phyloP scores from a whole-genome alignment of 139 green algal genomes.

The Deuterostichococcus epilithicus region DNA sequence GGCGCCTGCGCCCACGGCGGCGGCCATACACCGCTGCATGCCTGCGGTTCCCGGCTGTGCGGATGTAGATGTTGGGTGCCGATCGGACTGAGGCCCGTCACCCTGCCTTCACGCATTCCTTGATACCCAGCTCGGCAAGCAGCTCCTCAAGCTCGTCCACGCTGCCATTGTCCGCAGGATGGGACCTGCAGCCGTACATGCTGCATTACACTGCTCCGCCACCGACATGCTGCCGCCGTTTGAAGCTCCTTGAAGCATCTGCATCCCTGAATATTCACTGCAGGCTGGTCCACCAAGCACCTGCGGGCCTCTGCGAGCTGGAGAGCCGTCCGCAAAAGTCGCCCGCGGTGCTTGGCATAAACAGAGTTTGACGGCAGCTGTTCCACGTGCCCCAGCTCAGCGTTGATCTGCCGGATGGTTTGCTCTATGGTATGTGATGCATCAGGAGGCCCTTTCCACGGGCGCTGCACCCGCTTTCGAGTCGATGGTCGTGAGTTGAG shows the following conservation, averaged over 20 bases:
- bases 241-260: no score
- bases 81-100: neutral
- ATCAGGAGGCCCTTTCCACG: neutral
- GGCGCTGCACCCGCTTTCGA: no score
- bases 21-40: neutral
- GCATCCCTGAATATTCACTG: no score
- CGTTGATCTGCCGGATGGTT: neutral
- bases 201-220: no score
- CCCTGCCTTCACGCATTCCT: neutral
- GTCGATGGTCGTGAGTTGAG: no score
- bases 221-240: no score
- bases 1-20: no score
- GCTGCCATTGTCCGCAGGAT: neutral
- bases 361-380: constrained; percentile 11
- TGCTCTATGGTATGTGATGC: neutral
- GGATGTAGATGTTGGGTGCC: neutral
- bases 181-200: no score
- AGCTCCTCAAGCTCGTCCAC: constrained; percentile 20
- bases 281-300: no score
- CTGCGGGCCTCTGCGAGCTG: neutral
- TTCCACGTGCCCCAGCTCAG: neutral
- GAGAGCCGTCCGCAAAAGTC: constrained; percentile 15
- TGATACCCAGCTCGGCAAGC: constrained; percentile 25
- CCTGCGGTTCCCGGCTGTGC: neutral
- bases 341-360: constrained; percentile 19